Base-by-base conservation (phyloP, 1,284 basidiomycete species). In the Leccinum huronense region DNA sequence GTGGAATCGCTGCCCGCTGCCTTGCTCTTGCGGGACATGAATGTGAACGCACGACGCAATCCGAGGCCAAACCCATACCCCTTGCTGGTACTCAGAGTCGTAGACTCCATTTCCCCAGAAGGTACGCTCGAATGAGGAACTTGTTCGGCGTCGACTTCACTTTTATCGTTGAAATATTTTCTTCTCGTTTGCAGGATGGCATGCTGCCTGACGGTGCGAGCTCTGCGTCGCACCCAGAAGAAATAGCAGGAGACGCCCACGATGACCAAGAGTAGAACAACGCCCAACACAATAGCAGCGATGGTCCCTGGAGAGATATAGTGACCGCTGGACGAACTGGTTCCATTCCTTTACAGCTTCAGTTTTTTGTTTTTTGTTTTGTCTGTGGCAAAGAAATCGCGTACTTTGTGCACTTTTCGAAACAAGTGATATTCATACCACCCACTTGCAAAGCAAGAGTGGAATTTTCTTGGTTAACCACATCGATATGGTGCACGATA, bases 271-370 rank as follows among this genome's bases (percentile, higher is more conserved):
- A 81, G 79, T 9, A 90, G 77, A 23, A 84, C 73, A 30, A 81
- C 79, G 5, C 83, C 85, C 3, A 90, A 78, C 9, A 80, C 81
- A 33, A 88, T 78, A 0, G 86, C 89, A 33, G 87, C 88, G 61
- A 88, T 84, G 0, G 31, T 85, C 51, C 87, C 87, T 66, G 77
- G 76, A 5, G 83, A 68, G 58, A 72, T 68, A 53, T 71, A 58
- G 54, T 48, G 55, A 31, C 62, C 63, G 38, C 63, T 62, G 19
- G 68, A 66, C 42, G 63, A 64, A 59, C 42, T 54, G 30, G 67
- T 14, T 14, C 67, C 30, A 53, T 59, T 60, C 66, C 66, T 65
- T 71, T 54, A 60, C 48, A 71, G 61, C 36, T 58, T n/a, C 2
- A 5, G 30, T 31, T 30, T 23, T 13, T 36, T n/a, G n/a, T n/a